phyloP scores from a whole-genome alignment of 1,139 yeast genomes.

The Eremothecium sinecaudum region DNA sequence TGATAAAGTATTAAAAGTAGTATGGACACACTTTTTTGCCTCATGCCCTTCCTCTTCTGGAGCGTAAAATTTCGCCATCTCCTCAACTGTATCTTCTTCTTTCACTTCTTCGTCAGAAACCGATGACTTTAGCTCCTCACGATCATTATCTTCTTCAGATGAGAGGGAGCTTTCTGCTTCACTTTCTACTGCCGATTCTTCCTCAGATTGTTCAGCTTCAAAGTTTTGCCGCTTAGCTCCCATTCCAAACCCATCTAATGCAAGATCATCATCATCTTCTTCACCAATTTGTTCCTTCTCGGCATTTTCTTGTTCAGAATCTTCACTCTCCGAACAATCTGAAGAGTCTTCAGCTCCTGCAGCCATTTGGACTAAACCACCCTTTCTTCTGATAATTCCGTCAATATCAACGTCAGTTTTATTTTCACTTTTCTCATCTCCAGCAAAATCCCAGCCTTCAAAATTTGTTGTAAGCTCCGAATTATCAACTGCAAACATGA shows the following conservation, averaged over 20 bases:
- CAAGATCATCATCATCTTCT: conserved; percentile 45
- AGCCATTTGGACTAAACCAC: conserved; percentile 55
- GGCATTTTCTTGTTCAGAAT: conserved; percentile 32
- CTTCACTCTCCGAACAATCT: too few species aligned
- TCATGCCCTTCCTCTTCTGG: conserved; percentile 42
- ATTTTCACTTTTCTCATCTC: conserved; percentile 33
- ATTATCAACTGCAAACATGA: conserved; percentile 56
- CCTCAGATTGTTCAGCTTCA: conserved; percentile 26
- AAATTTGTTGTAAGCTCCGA: conserved; percentile 42
- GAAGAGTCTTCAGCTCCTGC: conserved; percentile 33
- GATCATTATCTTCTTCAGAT: conserved; percentile 23
- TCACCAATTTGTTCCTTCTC: conserved; percentile 32
- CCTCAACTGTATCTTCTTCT: conserved; percentile 62
- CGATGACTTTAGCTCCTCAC: conserved; percentile 24
- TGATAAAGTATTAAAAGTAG: conserved; percentile 64
- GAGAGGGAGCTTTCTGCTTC: conserved; percentile 28
- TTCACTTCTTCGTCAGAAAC: conserved; percentile 31
- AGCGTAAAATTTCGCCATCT: conserved; percentile 59
- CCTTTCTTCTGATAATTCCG: conserved; percentile 71
- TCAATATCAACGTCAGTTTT: conserved; percentile 76
- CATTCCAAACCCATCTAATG: conserved; percentile 69
- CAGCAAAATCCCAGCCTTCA: conserved; percentile 78
- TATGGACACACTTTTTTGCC: conserved; percentile 40
- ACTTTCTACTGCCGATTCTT: conserved; percentile 26
- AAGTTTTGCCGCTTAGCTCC: conserved; percentile 35